Evolutionary conservation across 257 asterid species (phyloP), one percentile per base, ranked within the genome.

Genomic region (Pogostemon cablin): DNA sequence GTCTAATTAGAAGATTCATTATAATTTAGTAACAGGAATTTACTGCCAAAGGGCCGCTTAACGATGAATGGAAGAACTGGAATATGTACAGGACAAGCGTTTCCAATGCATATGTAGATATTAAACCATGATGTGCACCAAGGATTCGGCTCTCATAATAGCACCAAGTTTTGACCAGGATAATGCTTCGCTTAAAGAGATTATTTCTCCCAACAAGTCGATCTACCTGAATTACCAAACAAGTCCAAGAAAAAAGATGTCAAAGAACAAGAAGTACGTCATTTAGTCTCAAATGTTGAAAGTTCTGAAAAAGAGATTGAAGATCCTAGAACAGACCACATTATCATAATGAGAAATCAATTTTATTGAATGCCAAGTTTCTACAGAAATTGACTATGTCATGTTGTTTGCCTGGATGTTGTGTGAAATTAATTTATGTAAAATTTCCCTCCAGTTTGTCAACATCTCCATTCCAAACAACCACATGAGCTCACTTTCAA

Each of bases 61-160:
- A 54, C 15, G 83, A 76, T 41, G 80, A 68, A 75, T 84, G 82
- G 82, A 84, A 84, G 67, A 74, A 65, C 48, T 84, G 74, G 75
- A 84, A 81, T 58, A 84, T 81, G 82, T 81, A 84, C 20, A 84
- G 72, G 65, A 81, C 79, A 15, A 84, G 86, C 55, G 74, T 77
- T 65, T 81, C 88, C 84, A 84, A 56, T 60, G 86, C 84, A 75
- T 84, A 84, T 41, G 88, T 84, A 47, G 88, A 84, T 35, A 92
- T 73, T 77, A 92, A 83, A 73, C 98, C 96, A 66, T 89, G 92
- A 81, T 86, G 90, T 39, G 98, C 90, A 25, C 96, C 98, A 73
- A 92, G 98, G 55, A 87, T 87, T 46, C 95, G 95, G 49, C 96
- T 92, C 81, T 92, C 96, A 20, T 87, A 90, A 62, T 86, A 92